Conservation (phyloP, 345 rosid genomes). For the Linum trigynum region DNA sequence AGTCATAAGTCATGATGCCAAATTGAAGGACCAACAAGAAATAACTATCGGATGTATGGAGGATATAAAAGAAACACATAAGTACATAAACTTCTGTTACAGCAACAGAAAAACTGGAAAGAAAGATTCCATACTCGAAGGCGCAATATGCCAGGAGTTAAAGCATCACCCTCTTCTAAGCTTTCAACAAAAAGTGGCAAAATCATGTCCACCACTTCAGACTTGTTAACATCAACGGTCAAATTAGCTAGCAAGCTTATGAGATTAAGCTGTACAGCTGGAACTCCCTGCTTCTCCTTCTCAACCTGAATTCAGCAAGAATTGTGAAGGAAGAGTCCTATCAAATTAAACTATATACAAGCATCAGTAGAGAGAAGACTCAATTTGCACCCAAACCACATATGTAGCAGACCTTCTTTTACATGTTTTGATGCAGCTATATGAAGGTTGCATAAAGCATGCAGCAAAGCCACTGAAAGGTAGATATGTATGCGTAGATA, state of each 20-base stretch:
- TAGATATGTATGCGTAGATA: no score
- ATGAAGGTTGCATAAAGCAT: background rate
- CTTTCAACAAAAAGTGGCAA: constrained; percentile 93
- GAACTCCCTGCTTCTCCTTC: constrained; percentile 64
- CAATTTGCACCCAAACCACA: constrained; percentile 4
- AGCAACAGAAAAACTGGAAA: constrained; percentile 24
- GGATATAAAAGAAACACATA: constrained; percentile 10
- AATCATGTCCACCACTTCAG: constrained; percentile 96
- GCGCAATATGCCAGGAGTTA: constrained; percentile 76
- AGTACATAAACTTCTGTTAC: constrained; percentile 8
- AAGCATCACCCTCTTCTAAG: constrained; percentile 98
- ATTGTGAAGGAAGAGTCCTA: background rate
- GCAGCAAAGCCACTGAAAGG: no score
- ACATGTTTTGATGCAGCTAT: background rate
- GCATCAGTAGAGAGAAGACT: background rate
- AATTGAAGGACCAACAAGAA: constrained; percentile 16
- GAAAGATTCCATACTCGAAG: constrained; percentile 61
- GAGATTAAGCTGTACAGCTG: constrained; percentile 76
- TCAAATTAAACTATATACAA: background rate
- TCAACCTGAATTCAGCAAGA: constrained; percentile 54
- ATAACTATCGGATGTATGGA: constrained; percentile 6
- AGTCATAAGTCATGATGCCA: constrained; percentile 20
- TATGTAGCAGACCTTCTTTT: background rate
- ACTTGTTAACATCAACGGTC: constrained; percentile 78
- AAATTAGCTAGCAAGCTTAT: constrained; percentile 90